Percentiles rank a stretch among this genome's conserved stretches.
phyloP scores from a whole-genome alignment of 2,329 filamentous ascomycete species.

The Fusarium abutilonis region DNA sequence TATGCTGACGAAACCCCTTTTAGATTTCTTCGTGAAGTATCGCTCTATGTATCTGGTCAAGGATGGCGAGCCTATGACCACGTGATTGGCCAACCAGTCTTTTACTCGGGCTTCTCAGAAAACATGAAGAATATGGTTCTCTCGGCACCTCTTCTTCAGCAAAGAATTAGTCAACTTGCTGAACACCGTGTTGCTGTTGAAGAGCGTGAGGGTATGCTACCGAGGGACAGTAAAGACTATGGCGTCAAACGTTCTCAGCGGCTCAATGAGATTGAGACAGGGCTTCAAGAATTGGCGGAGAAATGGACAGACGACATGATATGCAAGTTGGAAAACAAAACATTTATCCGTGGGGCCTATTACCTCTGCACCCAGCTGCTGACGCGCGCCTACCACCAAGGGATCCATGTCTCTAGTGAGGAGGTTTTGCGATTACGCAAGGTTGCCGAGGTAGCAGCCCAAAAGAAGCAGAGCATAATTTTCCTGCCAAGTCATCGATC shows the following conservation, averaged over 20 bases:
- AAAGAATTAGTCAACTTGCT: slow-evolving; percentile 80
- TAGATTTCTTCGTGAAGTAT: slow-evolving; percentile 93
- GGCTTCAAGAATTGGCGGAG: slow-evolving; percentile 82
- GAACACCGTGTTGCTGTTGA: slow-evolving; percentile 79
- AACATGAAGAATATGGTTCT: slow-evolving; percentile 85
- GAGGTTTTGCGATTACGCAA: slow-evolving; percentile 85
- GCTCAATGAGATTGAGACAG: slow-evolving; percentile 73
- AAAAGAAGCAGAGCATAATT: slow-evolving; percentile 93
- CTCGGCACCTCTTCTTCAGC: slow-evolving; percentile 76
- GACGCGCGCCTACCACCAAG: slow-evolving; percentile 94
- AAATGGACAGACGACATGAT: slow-evolving; percentile 95
- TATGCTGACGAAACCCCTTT: slow-evolving; percentile 21
- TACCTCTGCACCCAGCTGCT: slow-evolving; percentile 88
- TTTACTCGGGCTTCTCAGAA: slow-evolving; percentile 91
- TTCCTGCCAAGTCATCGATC: slow-evolving; percentile 95
- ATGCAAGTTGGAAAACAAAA: slow-evolving; percentile 96
- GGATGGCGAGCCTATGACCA: slow-evolving; percentile 96
- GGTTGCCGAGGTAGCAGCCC: slow-evolving; percentile 83
- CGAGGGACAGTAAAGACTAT: slow-evolving; percentile 64
- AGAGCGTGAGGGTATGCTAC: slow-evolving; percentile 75
- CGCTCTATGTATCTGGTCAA: slow-evolving; percentile 88
- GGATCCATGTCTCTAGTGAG: slow-evolving; percentile 94
- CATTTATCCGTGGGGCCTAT: slow-evolving; percentile 91
- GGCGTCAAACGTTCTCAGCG: slow-evolving; percentile 61
- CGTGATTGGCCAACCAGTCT: slow-evolving; percentile 90